Evolutionary conservation across 148 eudicot species (phyloP), one percentile per base, ranked within the genome.

Genomic region (Nepenthes gracilis): DNA sequence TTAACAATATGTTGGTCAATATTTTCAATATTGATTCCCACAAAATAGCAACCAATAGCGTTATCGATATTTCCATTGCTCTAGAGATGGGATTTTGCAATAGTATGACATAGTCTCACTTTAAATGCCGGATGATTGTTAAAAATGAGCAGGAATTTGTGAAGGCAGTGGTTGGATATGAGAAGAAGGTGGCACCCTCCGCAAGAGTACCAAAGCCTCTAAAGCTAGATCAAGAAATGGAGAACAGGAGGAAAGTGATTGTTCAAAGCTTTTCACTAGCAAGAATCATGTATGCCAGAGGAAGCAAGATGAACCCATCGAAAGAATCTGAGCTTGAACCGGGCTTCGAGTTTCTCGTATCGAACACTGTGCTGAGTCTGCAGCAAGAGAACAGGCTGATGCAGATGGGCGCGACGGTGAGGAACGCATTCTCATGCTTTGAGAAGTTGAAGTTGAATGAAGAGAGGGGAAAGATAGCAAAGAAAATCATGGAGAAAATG

Each of bases 401-500:
- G 71, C 89, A 89, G 69, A 84, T 81, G 80, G 83, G 96, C 0
- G 92, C 85, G 49, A 89, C 93, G 0, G 87, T 86, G 53, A 86
- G 91, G 67, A 90, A 84, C 47, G 83, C 86, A 11, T 72, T 84
- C 11, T 67, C 78, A 1, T 82, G 68, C 68, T 57, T 75, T 10
- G 75, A 81, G 50, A 80, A 38, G 37, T 23, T 84, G 69, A 85
- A 77, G 75, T 15, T 75, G 61, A 72, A 75, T 13, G 82, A 76
- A 13, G 84, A 81, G 47, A 79, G 69, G 55, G 87, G 78, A 59
- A 80, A 47, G 7, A 5, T 79, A n/a, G 89, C 87, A 1, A 82
- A 74, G 70, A 74, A 74, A 36, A 55, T 87, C 3, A 83, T 90
- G 66, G 86, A 60, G 35, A 85, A 76, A 45, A 80, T 90, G 91